Conservation (phyloP, 768 basidiomycete genomes). For the Suillus hirtellus region DNA sequence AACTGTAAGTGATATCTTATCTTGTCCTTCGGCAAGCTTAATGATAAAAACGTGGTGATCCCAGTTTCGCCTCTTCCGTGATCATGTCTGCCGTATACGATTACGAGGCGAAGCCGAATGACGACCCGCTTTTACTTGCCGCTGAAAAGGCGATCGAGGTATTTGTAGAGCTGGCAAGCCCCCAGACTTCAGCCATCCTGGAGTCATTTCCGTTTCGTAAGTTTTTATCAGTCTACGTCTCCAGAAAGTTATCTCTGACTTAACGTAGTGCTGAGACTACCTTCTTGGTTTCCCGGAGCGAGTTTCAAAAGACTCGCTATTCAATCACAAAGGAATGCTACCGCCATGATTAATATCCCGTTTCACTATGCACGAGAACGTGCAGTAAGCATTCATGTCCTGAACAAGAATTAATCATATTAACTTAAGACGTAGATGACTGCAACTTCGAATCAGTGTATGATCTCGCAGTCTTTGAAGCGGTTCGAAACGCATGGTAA, state of each 20-base stretch:
- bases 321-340: slow-evolving; percentile 29
- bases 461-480: slow-evolving; percentile 32
- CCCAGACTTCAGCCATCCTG: slow-evolving; percentile 26
- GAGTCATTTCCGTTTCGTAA: slow-evolving; percentile 35
- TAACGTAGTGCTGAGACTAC: slow-evolving; percentile 29
- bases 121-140: slow-evolving; percentile 29
- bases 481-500: slow-evolving; percentile 17
- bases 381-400: slow-evolving; percentile 17
- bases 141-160: slow-evolving; percentile 32
- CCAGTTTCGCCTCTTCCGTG: slow-evolving; percentile 33
- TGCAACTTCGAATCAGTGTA: slow-evolving; percentile 26
- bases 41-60: not conserved
- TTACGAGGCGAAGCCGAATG: slow-evolving; percentile 29
- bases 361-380: slow-evolving; percentile 31
- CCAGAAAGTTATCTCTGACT: slow-evolving; percentile 15
- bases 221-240: slow-evolving; percentile 17
- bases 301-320: slow-evolving; percentile 30
- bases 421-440: slow-evolving; percentile 16
- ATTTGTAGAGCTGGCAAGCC: slow-evolving; percentile 26
- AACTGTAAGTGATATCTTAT: slow-evolving; percentile 25
- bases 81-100: slow-evolving; percentile 37
- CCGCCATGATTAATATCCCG: slow-evolving; percentile 31
- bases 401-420: slow-evolving; percentile 1
- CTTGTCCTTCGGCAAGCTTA: not conserved
- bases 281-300: slow-evolving; percentile 39